Percentiles rank a stretch among this genome's conserved stretches.
Evolutionary conservation across 2,329 filamentous ascomycete genomes (phyloP).

Genomic region (Coniochaeta sp.): DNA sequence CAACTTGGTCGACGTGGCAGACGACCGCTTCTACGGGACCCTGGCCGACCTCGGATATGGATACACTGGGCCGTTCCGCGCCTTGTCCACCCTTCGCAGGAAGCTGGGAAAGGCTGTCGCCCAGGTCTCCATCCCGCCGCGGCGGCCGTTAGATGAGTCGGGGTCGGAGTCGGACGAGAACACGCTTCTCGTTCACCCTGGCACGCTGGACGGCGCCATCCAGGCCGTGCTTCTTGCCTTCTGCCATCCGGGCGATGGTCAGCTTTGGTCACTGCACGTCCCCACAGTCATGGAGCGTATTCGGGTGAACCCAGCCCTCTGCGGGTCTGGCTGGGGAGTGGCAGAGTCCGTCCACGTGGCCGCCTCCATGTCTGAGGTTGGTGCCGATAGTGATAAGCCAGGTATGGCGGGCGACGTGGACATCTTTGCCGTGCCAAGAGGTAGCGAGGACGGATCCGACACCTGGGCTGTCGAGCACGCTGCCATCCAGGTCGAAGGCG

Average conservation of each 20-base stretch:
- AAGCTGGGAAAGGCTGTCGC: too few relatives aligned
- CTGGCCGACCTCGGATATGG: slow-evolving; percentile 6
- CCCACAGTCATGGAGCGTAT: slow-evolving; percentile 18
- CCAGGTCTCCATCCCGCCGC: too few relatives aligned
- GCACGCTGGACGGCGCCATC: slow-evolving; percentile 25
- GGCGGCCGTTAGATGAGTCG: too few relatives aligned
- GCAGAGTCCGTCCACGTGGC: too few relatives aligned
- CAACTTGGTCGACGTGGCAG: slow-evolving; percentile 3
- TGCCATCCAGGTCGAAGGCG: slow-evolving; percentile 12
- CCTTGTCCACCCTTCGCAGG: slow-evolving; percentile 1
- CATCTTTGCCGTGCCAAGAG: too few relatives aligned
- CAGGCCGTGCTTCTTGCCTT: slow-evolving; percentile 26
- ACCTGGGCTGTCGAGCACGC: too few relatives aligned
- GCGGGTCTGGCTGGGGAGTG: too few relatives aligned
- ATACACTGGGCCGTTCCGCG: slow-evolving; percentile 7
- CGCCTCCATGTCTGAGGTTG: background rate
- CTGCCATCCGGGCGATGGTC: slow-evolving; percentile 23
- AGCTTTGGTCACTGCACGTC: slow-evolving; percentile 23
- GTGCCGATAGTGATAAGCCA: background rate
- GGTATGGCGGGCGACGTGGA: slow-evolving; percentile 5
- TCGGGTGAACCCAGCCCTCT: slow-evolving; percentile 5
- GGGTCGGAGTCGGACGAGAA: background rate
- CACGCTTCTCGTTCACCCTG: slow-evolving; percentile 24
- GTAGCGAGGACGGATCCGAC: slow-evolving; percentile 8
- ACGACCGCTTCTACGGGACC: slow-evolving; percentile 6